Percentiles rank a stretch among this genome's conserved stretches.
These are phyloP conservation scores for Melanopsichium pennsylvanicum DNA, from an alignment of 1,284 basidiomycete genomes.

Conservation along the genomic window DNA sequence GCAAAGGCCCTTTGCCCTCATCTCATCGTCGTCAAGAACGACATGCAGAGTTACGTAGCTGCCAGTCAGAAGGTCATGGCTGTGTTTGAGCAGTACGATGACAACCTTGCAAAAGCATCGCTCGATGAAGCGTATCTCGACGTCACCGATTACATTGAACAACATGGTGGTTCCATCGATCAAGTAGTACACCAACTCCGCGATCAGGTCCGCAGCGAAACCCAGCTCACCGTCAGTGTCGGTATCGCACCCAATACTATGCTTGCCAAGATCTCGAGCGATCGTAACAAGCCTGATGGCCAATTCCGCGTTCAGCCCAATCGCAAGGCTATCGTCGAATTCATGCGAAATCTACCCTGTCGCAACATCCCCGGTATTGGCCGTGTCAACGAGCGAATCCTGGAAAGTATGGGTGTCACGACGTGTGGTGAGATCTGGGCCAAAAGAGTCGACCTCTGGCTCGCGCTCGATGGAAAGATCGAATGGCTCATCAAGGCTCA, in stretches of 20 bases:
- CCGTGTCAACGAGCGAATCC: constrained; percentile 60
- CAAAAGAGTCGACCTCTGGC: constrained; percentile 54
- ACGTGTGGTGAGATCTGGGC: constrained; percentile 62
- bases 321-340: constrained; percentile 49
- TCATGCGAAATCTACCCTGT: constrained; percentile 56
- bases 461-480: constrained; percentile 52
- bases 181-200: constrained; percentile 74
- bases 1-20: constrained; percentile 93
- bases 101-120: constrained; percentile 79
- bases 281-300: constrained; percentile 70
- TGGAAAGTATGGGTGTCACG: constrained; percentile 52
- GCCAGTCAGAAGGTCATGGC: constrained; percentile 64
- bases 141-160: constrained; percentile 78
- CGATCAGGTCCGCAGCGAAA: constrained; percentile 42
- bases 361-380: constrained; percentile 64
- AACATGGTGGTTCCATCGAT: constrained; percentile 74
- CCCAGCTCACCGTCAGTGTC: constrained; percentile 85
- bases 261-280: constrained; percentile 85
- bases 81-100: constrained; percentile 79
- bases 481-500: constrained; percentile 57
- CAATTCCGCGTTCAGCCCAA: constrained; percentile 53
- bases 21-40: constrained; percentile 75
- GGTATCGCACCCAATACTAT: constrained; percentile 72
- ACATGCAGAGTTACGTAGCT: constrained; percentile 64
- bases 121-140: constrained; percentile 81